phyloP scores from a whole-genome alignment of 2,329 filamentous ascomycete genomes.

The Aspergillus sp. region DNA sequence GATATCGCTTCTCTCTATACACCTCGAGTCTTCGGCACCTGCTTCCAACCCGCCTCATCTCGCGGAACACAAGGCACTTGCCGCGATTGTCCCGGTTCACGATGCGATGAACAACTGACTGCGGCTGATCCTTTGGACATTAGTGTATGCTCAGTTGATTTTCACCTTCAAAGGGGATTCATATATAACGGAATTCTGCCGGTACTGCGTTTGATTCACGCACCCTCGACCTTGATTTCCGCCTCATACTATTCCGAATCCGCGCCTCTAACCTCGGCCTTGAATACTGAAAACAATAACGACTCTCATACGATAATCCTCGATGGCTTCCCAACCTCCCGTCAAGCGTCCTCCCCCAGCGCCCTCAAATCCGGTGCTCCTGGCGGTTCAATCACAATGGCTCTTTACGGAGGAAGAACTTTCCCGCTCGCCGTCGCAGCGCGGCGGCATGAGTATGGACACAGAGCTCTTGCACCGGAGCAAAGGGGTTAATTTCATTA shows the following conservation, averaged over 20 bases:
- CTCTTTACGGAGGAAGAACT: slow-evolving; percentile 83
- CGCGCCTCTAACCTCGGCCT: not conserved
- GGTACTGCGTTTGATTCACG: not conserved
- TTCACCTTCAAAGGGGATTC: not conserved
- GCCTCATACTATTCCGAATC: not conserved
- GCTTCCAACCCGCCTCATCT: not conserved
- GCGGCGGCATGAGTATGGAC: slow-evolving; percentile 73
- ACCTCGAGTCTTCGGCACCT: not conserved
- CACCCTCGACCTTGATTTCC: not conserved
- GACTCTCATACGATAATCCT: not conserved
- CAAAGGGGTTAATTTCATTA: slow-evolving; percentile 96
- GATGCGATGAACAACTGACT: slow-evolving; percentile 20
- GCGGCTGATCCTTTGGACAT: slow-evolving; percentile 15
- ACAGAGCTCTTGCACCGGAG: slow-evolving; percentile 79
- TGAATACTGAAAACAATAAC: not conserved
- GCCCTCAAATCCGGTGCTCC: slow-evolving; percentile 50
- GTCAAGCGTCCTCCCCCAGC: slow-evolving; percentile 33
- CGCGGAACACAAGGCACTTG: not conserved
- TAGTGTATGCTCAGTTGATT: not conserved
- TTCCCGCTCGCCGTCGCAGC: slow-evolving; percentile 75
- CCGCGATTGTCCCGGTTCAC: slow-evolving; percentile 11
- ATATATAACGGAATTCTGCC: not conserved
- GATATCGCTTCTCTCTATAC: not conserved
- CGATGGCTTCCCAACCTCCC: slow-evolving; percentile 31
- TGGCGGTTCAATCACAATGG: slow-evolving; percentile 72